Evolutionary conservation across 139 green algal genomes (phyloP).

Genomic region (Coccomyxa sp.): DNA sequence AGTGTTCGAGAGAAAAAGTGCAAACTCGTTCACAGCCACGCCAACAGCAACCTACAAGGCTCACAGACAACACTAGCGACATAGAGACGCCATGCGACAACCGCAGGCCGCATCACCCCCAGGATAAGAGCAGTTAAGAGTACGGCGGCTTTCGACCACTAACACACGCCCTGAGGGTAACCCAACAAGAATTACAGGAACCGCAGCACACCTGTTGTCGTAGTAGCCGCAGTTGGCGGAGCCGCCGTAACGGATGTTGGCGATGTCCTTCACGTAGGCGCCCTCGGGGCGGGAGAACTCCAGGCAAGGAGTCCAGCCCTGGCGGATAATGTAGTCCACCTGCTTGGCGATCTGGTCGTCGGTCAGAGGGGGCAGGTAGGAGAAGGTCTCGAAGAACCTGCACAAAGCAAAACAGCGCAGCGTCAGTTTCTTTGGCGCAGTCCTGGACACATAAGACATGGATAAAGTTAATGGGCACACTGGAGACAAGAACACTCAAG

Average conservation of each 20-base stretch:
- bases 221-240: constrained; percentile 57
- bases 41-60: too few relatives aligned
- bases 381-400: constrained; percentile 98
- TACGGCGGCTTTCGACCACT: too few relatives aligned
- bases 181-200: too few relatives aligned
- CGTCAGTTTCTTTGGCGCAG: not conserved
- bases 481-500: not conserved
- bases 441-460: not conserved
- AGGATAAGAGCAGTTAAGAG: too few relatives aligned
- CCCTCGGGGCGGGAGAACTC: constrained; percentile 85
- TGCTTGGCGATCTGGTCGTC: constrained; percentile 81
- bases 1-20: not conserved
- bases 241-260: constrained; percentile 58
- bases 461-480: not conserved
- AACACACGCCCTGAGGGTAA: too few relatives aligned
- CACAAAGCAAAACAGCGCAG: not conserved
- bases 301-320: constrained; percentile 69
- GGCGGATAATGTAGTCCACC: constrained; percentile 91
- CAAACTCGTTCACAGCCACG: not conserved
- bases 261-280: constrained; percentile 64
- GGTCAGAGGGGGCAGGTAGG: constrained; percentile 93
- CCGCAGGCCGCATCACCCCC: too few relatives aligned
- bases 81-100: too few relatives aligned
- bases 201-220: constrained; percentile 50
- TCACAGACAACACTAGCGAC: too few relatives aligned